Base-by-base conservation (phyloP, 495 filamentous ascomycete genomes). In the Aspergillus carlsbadensis region DNA sequence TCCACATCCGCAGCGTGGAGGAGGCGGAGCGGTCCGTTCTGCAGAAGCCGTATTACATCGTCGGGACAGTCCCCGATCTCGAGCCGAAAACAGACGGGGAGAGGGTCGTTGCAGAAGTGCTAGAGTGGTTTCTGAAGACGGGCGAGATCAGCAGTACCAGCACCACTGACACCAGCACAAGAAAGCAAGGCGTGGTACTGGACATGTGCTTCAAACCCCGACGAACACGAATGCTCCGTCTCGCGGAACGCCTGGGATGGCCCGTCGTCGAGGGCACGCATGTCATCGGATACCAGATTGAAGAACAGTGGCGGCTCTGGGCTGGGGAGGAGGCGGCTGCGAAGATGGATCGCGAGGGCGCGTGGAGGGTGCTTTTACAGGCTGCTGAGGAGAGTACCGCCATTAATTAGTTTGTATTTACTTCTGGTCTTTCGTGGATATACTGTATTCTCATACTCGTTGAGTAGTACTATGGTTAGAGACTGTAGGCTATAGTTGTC, bases 131-230 rank as follows among this genome's bases (percentile, higher is more conserved):
- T 52, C 62, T 84, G 26, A n/a, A n/a, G n/a, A n/a, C n/a, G n/a
- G n/a, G n/a, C n/a, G n/a, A n/a, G n/a, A n/a, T n/a, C n/a, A n/a
- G n/a, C n/a, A n/a, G n/a, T n/a, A n/a, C n/a, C n/a, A n/a, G n/a
- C n/a, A n/a, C n/a, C n/a, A n/a, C n/a, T n/a, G n/a, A n/a, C n/a
- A n/a, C n/a, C n/a, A n/a, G 61, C 59, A 2, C 49, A 0, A 26
- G 60, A 20, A 6, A 31, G 17, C 85, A 85, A 64, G 86, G 86
- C 0, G 80, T 79, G 5, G 75, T 89, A 48, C 64, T 87, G 58
- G 86, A 90, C 66, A 89, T 90, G 85, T 88, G 85, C 67, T 89
- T 87, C 62, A 85, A 88, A 59, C 86, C 86, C 1, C 81, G 83
- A 0, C 75, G 77, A 52, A 89, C 86, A 0, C 72, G 72, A 52